These are phyloP conservation scores for Gamarada debralockiae DNA, from an alignment of 495 filamentous ascomycete species.

Conservation along the genomic window DNA sequence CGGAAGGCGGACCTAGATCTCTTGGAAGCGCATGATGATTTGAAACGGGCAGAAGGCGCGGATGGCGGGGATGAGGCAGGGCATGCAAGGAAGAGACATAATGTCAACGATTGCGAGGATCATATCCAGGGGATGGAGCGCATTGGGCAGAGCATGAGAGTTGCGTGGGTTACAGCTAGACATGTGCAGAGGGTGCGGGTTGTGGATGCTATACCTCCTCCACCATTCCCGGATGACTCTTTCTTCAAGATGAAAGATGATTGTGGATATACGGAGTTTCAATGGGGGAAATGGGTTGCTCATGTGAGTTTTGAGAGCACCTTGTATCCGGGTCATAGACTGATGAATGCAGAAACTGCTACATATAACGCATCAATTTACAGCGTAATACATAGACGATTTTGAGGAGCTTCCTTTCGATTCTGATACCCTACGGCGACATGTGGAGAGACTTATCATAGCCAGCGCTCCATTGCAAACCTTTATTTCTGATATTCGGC, in stretches of 20 bases:
- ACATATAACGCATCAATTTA: conserved; percentile 36
- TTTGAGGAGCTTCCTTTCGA: conserved; percentile 33
- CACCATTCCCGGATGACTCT: conserved; percentile 18
- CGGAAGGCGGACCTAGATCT: conserved; percentile 35
- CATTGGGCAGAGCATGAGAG: conserved; percentile 32
- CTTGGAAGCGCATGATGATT: conserved; percentile 32
- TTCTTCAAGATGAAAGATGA: conserved; percentile 20
- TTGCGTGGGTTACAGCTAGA: conserved; percentile 36
- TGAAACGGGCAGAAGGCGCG: conserved; percentile 16
- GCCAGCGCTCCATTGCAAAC: conserved; percentile 41
- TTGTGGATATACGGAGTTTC: conserved; percentile 15
- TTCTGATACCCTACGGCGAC: conserved; percentile 30
- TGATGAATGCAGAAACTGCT: conserved; percentile 31
- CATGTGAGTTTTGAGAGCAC: conserved; percentile 29
- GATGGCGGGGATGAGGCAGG: neutral
- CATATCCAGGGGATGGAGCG: conserved; percentile 30
- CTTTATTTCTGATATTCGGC: conserved; percentile 32
- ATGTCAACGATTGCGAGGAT: conserved; percentile 11
- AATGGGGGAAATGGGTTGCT: conserved; percentile 37
- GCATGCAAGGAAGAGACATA: conserved; percentile 14
- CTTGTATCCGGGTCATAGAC: neutral
- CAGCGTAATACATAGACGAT: conserved; percentile 41
- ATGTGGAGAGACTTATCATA: conserved; percentile 39
- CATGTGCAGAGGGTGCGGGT: conserved; percentile 37
- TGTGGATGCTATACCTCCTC: conserved; percentile 27